Evolutionary conservation across 768 basidiomycete species (phyloP).

Genomic region (Podaxis sp.): DNA sequence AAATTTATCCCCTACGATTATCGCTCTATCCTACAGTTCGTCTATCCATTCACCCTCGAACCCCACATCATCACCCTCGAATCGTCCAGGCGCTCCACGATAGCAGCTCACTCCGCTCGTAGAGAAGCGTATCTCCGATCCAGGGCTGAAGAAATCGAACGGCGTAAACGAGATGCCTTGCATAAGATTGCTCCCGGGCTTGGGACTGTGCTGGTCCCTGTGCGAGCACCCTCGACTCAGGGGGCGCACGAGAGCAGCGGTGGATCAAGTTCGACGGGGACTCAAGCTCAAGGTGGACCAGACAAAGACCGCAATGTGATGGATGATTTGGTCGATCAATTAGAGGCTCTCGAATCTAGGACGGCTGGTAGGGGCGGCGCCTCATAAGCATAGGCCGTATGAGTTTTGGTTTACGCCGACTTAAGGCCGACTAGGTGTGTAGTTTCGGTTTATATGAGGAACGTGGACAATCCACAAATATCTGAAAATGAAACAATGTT

Average conservation of each 20-base stretch:
- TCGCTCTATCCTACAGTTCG: constrained; percentile 60
- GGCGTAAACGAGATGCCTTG: constrained; percentile 62
- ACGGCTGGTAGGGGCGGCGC: background rate
- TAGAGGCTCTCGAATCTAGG: constrained; percentile 59
- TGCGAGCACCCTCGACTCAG: constrained; percentile 10
- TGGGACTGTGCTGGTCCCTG: constrained; percentile 66
- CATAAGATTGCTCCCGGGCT: constrained; percentile 83
- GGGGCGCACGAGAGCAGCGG: constrained; percentile 15
- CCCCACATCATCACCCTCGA: constrained; percentile 77
- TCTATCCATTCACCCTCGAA: constrained; percentile 94
- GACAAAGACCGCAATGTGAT: constrained; percentile 55
- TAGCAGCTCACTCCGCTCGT: constrained; percentile 62
- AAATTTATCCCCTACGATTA: background rate
- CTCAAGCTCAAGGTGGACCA: constrained; percentile 14
- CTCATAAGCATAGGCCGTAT: background rate
- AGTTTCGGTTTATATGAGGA: too few relatives aligned
- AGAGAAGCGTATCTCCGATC: constrained; percentile 69
- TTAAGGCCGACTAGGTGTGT: too few relatives aligned
- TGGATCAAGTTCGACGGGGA: background rate
- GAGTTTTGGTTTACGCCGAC: too few relatives aligned
- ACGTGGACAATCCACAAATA: too few relatives aligned
- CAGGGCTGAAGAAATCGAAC: constrained; percentile 77
- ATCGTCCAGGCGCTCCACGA: constrained; percentile 64
- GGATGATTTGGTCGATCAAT: constrained; percentile 79
- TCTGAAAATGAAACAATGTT: too few relatives aligned